Percentiles rank a stretch among this genome's conserved stretches.
Conservation (phyloP, 352 stramenopile genomes). For the Aphanomyces invadans region DNA sequence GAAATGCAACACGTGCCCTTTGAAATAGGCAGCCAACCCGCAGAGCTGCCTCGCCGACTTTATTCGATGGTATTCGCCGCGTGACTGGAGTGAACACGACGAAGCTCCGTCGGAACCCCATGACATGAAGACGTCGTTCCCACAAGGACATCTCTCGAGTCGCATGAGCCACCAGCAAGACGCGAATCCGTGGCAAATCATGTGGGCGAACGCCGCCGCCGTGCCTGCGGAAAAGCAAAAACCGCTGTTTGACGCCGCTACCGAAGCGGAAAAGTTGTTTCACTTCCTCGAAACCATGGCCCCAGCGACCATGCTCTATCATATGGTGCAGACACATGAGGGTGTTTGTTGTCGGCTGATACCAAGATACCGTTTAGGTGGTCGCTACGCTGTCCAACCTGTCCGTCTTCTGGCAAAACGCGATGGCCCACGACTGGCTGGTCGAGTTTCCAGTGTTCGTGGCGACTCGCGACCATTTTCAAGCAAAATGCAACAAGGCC, state of each 20-base stretch:
- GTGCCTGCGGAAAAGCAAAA: conserved; percentile 58
- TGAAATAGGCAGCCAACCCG: conserved; percentile 49
- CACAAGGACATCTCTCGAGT: conserved; percentile 57
- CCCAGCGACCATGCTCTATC: conserved; percentile 68
- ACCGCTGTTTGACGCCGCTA: conserved; percentile 53
- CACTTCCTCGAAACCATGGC: conserved; percentile 78
- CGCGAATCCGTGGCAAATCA: conserved; percentile 63
- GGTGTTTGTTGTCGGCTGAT: neutral
- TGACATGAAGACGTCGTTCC: conserved; percentile 34
- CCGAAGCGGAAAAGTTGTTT: conserved; percentile 74
- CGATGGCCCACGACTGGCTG: neutral
- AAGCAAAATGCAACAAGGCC: conserved; percentile 13
- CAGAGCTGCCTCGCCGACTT: conserved; percentile 61
- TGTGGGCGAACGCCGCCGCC: conserved; percentile 51
- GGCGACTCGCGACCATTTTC: neutral
- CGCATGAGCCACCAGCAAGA: conserved; percentile 35
- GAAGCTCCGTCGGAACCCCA: conserved; percentile 24
- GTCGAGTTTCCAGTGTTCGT: neutral
- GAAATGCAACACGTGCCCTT: neutral
- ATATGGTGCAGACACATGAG: conserved; percentile 38
- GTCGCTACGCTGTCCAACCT: conserved; percentile 11
- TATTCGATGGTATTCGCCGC: conserved; percentile 77
- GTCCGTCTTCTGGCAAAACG: neutral
- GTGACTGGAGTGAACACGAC: conserved; percentile 54
- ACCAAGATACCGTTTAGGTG: neutral